Evolutionary conservation across 768 basidiomycete species (phyloP), one percentile per base, ranked within the genome.

Genomic region (Boletus sensibilis): DNA sequence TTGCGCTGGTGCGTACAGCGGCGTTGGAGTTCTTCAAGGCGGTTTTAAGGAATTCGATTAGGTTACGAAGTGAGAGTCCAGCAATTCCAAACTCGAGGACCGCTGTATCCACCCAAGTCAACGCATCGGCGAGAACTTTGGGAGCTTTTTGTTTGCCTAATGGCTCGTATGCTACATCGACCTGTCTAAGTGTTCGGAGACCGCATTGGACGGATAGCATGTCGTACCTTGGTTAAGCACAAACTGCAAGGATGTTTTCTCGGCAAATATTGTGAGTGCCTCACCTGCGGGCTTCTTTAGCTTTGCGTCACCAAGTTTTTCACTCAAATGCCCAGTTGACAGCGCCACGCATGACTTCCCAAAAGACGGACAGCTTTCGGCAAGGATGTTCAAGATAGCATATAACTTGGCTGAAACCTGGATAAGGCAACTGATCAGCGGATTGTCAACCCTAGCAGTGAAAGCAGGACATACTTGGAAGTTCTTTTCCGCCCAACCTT

Each of bases 401-500:
- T 94, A 98, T 48, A 98, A 71, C 72, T 95, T 98, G 16, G 87
- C 78, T 7, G 92, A 94, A 44, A 99, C 95, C 94, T 98, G 52
- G 25, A 49, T 31, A 35, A 43, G 20, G 27, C 1, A 55, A 41
- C 23, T 12, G 43, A 63, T 67, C 27, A 64, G 57, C 43, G n/a
- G 5, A 54, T 37, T 20, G 18, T 42, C n/a, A 40, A 48, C 13
- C 29, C 23, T 31, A 7, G 27, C 14, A 33, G 6, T 1, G 50
- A 41, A 52, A 29, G 21, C 5, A 23, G 65, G 73, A 47, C 29
- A 53, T 57, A 90, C 95, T 77, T 99, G 96, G 63, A 99, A 99
- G 66, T 98, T 99, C 79, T 97, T 98, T 76, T 99, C 97, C n/a
- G 80, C 82, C 94, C 94, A 98, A 3, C 95, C 94, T 60, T 91